phyloP scores from a whole-genome alignment of 306 rosid species.

The Casuarina glauca region DNA sequence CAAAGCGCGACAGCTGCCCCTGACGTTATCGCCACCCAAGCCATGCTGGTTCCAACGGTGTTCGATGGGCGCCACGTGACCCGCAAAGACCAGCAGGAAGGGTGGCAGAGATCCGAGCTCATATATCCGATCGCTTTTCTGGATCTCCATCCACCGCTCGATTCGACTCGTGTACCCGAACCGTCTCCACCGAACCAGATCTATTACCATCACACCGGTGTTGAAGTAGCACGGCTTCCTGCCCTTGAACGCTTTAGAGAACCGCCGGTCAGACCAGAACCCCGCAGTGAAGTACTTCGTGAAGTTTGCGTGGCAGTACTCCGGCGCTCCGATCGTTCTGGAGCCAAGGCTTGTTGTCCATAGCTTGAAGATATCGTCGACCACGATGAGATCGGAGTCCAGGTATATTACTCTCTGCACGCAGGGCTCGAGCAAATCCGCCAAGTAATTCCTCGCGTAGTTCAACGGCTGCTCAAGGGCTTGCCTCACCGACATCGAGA shows the following conservation, averaged over 20 bases:
- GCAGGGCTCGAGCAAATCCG: constrained; percentile 59
- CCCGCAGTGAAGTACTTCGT: constrained; percentile 61
- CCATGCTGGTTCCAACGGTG: constrained; percentile 90
- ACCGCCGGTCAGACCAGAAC: constrained; percentile 51
- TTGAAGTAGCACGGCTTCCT: constrained; percentile 71
- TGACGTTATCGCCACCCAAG: constrained; percentile 71
- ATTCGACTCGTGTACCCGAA: constrained; percentile 47
- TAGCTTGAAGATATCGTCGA: constrained; percentile 59
- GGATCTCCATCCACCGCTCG: constrained; percentile 79
- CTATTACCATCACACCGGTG: constrained; percentile 87
- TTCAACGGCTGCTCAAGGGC: constrained; percentile 76
- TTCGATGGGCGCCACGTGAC: constrained; percentile 76
- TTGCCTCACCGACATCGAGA: constrained; percentile 74
- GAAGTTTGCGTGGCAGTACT: constrained; percentile 79
- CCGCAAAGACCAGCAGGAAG: constrained; percentile 67
- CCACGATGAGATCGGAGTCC: constrained; percentile 72
- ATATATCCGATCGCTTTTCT: constrained; percentile 66
- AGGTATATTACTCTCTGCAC: constrained; percentile 63
- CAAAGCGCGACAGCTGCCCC: constrained; percentile 67
- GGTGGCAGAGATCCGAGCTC: constrained; percentile 80
- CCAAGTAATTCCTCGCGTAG: constrained; percentile 74
- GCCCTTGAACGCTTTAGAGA: constrained; percentile 34
- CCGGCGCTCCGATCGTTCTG: constrained; percentile 68
- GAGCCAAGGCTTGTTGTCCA: constrained; percentile 54
- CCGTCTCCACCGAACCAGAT: constrained; percentile 66